These are phyloP conservation scores for Trichoderma orchidacearum DNA, from an alignment of 495 filamentous ascomycete genomes.

Conservation along the genomic window DNA sequence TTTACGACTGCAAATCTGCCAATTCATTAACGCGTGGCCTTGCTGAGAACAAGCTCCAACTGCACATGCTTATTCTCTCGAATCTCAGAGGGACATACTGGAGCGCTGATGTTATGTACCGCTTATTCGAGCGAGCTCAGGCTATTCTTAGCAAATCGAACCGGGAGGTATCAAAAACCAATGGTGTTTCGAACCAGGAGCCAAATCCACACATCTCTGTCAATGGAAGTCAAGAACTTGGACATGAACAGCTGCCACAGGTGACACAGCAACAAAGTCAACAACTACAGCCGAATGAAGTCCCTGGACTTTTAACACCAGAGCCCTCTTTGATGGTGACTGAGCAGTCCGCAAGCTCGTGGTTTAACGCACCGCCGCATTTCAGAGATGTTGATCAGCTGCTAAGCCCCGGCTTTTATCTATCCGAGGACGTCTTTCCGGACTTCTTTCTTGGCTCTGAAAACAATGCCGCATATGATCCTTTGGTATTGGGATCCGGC, in stretches of 20 bases:
- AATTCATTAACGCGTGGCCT: constrained; percentile 18
- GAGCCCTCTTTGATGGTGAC: background rate
- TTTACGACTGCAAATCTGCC: constrained; percentile 20
- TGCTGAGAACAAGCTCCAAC: constrained; percentile 23
- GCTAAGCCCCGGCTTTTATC: constrained; percentile 6
- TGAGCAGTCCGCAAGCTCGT: background rate
- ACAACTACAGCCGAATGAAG: background rate
- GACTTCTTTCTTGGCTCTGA: constrained; percentile 3
- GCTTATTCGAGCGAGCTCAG: constrained; percentile 7
- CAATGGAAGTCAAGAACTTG: background rate
- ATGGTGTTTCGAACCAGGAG: background rate
- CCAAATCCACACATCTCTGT: background rate
- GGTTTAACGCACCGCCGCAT: constrained; percentile 5
- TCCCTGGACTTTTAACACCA: background rate
- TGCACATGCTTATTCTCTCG: constrained; percentile 28
- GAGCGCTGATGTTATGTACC: constrained; percentile 8
- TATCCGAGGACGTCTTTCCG: constrained; percentile 5
- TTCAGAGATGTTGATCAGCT: constrained; percentile 8
- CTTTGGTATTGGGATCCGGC: background rate
- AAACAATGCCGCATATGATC: background rate
- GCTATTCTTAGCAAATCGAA: constrained; percentile 3
- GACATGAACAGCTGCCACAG: background rate
- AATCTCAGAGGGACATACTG: constrained; percentile 23
- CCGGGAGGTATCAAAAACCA: background rate
- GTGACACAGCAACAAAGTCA: background rate